Evolutionary conservation across 2,329 filamentous ascomycete genomes (phyloP).

Genomic region (Ambrosiella cleistominuta): DNA sequence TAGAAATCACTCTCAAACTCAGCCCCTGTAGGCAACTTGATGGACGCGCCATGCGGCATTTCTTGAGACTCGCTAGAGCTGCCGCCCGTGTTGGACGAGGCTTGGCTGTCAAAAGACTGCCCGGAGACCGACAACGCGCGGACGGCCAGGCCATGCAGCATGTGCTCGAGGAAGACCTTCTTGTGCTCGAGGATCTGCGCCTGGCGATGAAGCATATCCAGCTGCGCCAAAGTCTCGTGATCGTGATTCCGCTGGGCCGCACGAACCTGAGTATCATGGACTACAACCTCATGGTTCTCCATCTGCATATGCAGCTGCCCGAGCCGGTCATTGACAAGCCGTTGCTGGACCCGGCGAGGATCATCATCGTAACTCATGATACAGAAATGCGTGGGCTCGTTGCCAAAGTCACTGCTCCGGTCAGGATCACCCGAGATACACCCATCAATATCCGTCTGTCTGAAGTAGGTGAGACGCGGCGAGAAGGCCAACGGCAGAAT

Average conservation of each 20-base stretch:
- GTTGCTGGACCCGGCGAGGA: slow-evolving; percentile 70
- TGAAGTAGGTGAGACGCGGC: slow-evolving; percentile 92
- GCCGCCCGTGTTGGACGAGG: neutral
- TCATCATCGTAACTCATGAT: slow-evolving; percentile 87
- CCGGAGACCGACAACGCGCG: slow-evolving; percentile 4
- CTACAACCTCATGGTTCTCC: slow-evolving; percentile 49
- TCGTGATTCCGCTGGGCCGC: slow-evolving; percentile 36
- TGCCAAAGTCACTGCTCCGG: slow-evolving; percentile 73
- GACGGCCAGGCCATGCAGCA: slow-evolving; percentile 22
- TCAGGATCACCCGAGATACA: slow-evolving; percentile 64
- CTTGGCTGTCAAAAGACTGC: neutral
- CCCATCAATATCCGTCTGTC: slow-evolving; percentile 82
- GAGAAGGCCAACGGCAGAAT: slow-evolving; percentile 85
- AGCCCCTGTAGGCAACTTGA: slow-evolving; percentile 51
- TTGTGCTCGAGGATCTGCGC: slow-evolving; percentile 39
- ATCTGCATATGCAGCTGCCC: slow-evolving; percentile 65
- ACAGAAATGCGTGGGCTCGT: slow-evolving; percentile 86
- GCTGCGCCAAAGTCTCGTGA: slow-evolving; percentile 35
- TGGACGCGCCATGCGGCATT: slow-evolving; percentile 35
- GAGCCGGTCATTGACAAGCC: slow-evolving; percentile 67
- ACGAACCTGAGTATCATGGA: slow-evolving; percentile 60
- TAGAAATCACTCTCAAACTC: slow-evolving; percentile 92
- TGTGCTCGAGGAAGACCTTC: slow-evolving; percentile 39
- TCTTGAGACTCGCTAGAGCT: slow-evolving; percentile 19
- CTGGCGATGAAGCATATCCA: slow-evolving; percentile 41